Evolutionary conservation across 2,329 filamentous ascomycete species (phyloP).

Genomic region (Fusarium austroafricanum): DNA sequence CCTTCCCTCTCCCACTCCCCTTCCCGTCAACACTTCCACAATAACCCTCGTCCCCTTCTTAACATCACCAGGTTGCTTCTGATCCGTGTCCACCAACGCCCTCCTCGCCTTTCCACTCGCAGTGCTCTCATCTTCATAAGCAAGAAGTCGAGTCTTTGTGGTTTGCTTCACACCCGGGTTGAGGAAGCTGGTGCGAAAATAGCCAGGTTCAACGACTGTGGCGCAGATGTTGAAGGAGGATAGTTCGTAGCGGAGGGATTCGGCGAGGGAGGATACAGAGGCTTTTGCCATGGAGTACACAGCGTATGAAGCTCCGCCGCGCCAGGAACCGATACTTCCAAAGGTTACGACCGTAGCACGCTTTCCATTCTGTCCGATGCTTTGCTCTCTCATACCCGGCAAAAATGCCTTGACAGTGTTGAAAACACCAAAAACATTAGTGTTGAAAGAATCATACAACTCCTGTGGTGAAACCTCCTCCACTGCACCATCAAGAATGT

Average conservation of each 20-base stretch:
- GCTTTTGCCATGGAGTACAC: slow-evolving; percentile 60
- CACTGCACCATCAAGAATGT: slow-evolving; percentile 55
- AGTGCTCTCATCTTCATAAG: slow-evolving; percentile 48
- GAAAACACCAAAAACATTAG: slow-evolving; percentile 65
- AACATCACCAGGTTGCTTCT: slow-evolving; percentile 66
- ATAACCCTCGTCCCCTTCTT: slow-evolving; percentile 63
- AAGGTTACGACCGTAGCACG: slow-evolving; percentile 56
- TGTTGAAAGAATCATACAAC: slow-evolving; percentile 57
- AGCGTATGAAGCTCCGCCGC: slow-evolving; percentile 51
- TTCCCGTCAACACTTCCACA: slow-evolving; percentile 66
- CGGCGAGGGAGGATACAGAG: slow-evolving; percentile 58
- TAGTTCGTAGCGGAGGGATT: slow-evolving; percentile 58
- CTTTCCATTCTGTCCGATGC: slow-evolving; percentile 38
- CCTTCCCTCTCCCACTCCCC: slow-evolving; percentile 59
- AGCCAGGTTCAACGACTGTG: slow-evolving; percentile 61
- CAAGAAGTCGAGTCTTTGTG: slow-evolving; percentile 49
- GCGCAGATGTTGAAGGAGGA: slow-evolving; percentile 58
- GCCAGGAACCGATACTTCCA: slow-evolving; percentile 60
- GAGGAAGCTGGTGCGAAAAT: slow-evolving; percentile 64
- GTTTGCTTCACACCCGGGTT: slow-evolving; percentile 48
- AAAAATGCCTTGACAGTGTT: slow-evolving; percentile 62
- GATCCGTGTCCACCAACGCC: slow-evolving; percentile 52
- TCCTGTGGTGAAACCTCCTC: slow-evolving; percentile 56
- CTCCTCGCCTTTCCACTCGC: slow-evolving; percentile 46
- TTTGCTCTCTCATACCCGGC: slow-evolving; percentile 58